phyloP scores from a whole-genome alignment of 371 early-diverging fungal genomes.

The Chytridiales sp. region DNA sequence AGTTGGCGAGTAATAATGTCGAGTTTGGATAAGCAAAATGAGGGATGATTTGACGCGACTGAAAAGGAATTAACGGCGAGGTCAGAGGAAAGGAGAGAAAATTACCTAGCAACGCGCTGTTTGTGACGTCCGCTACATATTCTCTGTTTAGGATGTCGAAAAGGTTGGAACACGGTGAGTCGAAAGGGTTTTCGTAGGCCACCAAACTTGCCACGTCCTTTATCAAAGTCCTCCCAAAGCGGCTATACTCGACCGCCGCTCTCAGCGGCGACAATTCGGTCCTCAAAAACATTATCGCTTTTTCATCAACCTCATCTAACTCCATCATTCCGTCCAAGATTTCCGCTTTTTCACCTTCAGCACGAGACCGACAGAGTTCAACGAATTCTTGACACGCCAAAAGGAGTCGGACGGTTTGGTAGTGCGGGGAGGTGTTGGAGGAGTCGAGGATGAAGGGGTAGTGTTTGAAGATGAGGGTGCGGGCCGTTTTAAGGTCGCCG shows the following conservation, averaged over 20 bases:
- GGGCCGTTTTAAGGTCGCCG: background rate
- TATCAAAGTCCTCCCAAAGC: too few relatives aligned
- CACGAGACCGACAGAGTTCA: slow-evolving; percentile 6
- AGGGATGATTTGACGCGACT: too few relatives aligned
- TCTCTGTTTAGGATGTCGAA: background rate
- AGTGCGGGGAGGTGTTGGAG: background rate
- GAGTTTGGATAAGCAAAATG: too few relatives aligned
- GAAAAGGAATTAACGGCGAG: too few relatives aligned
- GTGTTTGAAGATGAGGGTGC: background rate
- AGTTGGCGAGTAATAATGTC: too few relatives aligned
- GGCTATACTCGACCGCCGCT: too few relatives aligned
- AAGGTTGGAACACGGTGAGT: slow-evolving; percentile 5
- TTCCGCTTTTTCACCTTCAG: background rate
- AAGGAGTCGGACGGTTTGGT: background rate
- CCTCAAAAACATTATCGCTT: too few relatives aligned
- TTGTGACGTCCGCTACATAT: slow-evolving; percentile 13
- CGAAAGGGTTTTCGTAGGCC: slow-evolving; percentile 20
- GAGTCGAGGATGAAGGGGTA: background rate
- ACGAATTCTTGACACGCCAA: slow-evolving; percentile 21
- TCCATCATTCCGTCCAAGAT: background rate
- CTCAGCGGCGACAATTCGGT: background rate
- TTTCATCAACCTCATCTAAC: background rate
- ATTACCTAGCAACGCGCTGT: slow-evolving; percentile 10
- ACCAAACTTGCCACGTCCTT: slow-evolving; percentile 12
- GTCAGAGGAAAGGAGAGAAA: too few relatives aligned